A percentile compares a stretch with the other conserved stretches of the same genome.
phyloP scores from a whole-genome alignment of 345 rosid genomes.

The Sonneratia caseolaris region DNA sequence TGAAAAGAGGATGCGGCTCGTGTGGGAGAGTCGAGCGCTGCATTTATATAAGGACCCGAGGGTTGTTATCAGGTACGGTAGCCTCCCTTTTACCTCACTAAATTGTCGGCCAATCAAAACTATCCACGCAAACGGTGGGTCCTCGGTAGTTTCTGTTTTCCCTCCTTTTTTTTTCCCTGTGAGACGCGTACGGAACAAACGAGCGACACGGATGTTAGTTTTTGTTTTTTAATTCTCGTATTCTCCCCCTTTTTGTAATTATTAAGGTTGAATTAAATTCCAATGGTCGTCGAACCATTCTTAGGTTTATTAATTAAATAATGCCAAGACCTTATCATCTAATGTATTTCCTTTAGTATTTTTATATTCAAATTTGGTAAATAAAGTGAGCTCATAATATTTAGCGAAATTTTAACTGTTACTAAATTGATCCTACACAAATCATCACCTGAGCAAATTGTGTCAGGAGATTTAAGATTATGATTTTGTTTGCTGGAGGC shows the following conservation, averaged over 20 bases:
- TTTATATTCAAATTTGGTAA: no score
- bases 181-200: background rate
- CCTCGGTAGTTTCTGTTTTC: no score
- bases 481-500: no score
- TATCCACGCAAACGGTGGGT: background rate
- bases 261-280: background rate
- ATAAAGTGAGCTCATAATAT: no score
- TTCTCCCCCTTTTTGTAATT: background rate
- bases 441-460: no score
- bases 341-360: no score
- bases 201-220: background rate
- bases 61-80: background rate
- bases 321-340: no score
- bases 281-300: background rate
- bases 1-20: slow-evolving; percentile 12
- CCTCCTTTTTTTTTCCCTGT: no score
- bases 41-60: background rate
- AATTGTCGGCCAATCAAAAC: background rate
- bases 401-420: no score
- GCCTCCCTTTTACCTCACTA: background rate
- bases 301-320: background rate
- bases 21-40: background rate
- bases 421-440: no score
- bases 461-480: no score
- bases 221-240: background rate